Base-by-base conservation (phyloP, 345 rosid genomes). In the Gossypium thurberi region DNA sequence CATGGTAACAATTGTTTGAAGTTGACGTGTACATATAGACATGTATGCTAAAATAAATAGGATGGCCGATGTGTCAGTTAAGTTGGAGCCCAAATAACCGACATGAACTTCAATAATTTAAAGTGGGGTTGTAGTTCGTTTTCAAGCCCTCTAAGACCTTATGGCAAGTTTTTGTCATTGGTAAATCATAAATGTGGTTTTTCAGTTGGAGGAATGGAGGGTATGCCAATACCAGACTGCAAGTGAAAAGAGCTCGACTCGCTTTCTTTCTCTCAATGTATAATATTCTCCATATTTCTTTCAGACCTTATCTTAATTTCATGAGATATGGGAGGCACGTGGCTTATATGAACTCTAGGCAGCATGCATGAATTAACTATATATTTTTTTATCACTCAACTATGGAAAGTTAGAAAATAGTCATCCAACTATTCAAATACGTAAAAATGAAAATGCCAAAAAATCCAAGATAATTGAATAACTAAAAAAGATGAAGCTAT, bases 101-200 rank as follows among this genome's bases (percentile, higher is more conserved):
- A 59, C 63, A 59, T 58, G 37, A 21, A 5, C 37, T 58, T 55
- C 63, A 59, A 59, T 59, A 59, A 59, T 59, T 59, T 25, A 59
- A 33, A 33, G 40, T 33, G 40, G 7, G 63, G 3, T 52, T 52
- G 57, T 17, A 5, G 57, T 26, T 59, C 23, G 63, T 12, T 13
- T 25, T 25, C n/a, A 59, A 25, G n/a, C 37, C 37, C 11, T 9
- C 14, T 21, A 21, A 57, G 33, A 21, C 62, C 14, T 58, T 59
- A 59, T 59, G 63, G 63, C 63, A 12, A 59, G 63, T 25, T 59
- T 59, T 59, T 59, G 63, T 25, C 63, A 59, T 59, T 59, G 62
- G 28, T 57, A 23, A 57, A 57, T 57, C 61, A 57, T 57, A 57
- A 57, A 20, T 57, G 13, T 21, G 59, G 3, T 18, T n/a, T 55